Percentiles rank a stretch among this genome's conserved stretches.
These are phyloP conservation scores for Allantophomopsis lycopodina DNA, from an alignment of 2,329 filamentous ascomycete genomes.

Conservation along the genomic window DNA sequence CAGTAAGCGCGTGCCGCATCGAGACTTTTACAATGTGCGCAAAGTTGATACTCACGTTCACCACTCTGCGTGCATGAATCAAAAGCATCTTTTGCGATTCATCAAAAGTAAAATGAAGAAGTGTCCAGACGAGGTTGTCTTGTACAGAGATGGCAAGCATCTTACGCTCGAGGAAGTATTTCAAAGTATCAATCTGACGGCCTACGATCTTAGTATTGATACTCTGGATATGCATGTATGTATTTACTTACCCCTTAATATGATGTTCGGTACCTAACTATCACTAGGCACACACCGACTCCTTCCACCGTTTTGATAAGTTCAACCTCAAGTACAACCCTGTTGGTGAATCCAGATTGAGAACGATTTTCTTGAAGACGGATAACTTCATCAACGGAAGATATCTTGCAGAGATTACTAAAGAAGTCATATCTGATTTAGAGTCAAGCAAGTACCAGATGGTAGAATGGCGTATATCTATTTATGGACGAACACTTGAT, in stretches of 20 bases:
- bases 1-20: constrained; percentile 92
- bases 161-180: constrained; percentile 89
- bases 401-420: constrained; percentile 93
- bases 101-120: constrained; percentile 99
- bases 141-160: constrained; percentile 84
- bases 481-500: constrained; percentile 82
- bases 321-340: constrained; percentile 99
- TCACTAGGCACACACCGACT: constrained; percentile 76
- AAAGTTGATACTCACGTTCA: constrained; percentile 99
- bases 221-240: constrained; percentile 95
- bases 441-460: constrained; percentile 99
- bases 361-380: constrained; percentile 98
- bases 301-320: constrained; percentile 97
- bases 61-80: constrained; percentile 98
- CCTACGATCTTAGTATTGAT: constrained; percentile 95
- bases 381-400: constrained; percentile 95
- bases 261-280: constrained; percentile 5
- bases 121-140: constrained; percentile 81
- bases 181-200: constrained; percentile 91
- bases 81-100: constrained; percentile 94
- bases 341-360: constrained; percentile 82
- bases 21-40: constrained; percentile 97
- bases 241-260: constrained; percentile 9
- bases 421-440: constrained; percentile 92
- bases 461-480: constrained; percentile 97